Conservation (phyloP, 2,329 filamentous ascomycete genomes). For the Pseudocercospora vitis region DNA sequence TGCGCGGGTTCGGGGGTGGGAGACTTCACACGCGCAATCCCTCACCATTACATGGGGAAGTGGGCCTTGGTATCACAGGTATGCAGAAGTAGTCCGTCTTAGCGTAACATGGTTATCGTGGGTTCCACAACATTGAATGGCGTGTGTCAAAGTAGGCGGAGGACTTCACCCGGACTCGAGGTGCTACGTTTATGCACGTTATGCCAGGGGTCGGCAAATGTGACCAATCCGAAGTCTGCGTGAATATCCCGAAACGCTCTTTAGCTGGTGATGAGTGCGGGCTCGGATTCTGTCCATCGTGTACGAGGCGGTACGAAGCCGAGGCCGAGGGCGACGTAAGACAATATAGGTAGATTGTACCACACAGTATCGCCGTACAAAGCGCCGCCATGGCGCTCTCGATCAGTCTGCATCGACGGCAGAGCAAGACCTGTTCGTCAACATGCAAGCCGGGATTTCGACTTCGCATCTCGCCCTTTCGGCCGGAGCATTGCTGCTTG, state of each 20-base stretch:
- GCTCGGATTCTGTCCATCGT: not conserved
- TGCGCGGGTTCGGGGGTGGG: too few species aligned
- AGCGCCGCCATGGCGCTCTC: not conserved
- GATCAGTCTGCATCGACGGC: not conserved
- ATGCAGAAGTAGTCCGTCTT: too few species aligned
- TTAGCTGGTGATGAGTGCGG: not conserved
- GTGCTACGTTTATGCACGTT: not conserved
- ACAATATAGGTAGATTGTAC: too few species aligned
- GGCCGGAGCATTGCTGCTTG: slow-evolving; percentile 15
- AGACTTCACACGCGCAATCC: too few species aligned
- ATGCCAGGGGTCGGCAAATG: not conserved
- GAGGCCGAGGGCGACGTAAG: too few species aligned
- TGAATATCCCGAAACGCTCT: not conserved
- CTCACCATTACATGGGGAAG: too few species aligned
- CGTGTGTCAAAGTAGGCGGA: not conserved
- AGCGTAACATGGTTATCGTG: not conserved
- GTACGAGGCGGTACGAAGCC: slow-evolving; percentile 19
- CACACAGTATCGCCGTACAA: too few species aligned
- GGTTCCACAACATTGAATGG: not conserved
- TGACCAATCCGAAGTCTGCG: not conserved
- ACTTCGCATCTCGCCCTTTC: slow-evolving; percentile 13
- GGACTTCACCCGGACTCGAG: not conserved
- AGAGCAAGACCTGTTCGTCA: slow-evolving; percentile 1
- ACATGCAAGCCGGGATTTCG: slow-evolving; percentile 12
- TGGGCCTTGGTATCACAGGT: too few species aligned